Evolutionary conservation across 2,329 filamentous ascomycete genomes (phyloP).

Genomic region (Emmonsia crescens): DNA sequence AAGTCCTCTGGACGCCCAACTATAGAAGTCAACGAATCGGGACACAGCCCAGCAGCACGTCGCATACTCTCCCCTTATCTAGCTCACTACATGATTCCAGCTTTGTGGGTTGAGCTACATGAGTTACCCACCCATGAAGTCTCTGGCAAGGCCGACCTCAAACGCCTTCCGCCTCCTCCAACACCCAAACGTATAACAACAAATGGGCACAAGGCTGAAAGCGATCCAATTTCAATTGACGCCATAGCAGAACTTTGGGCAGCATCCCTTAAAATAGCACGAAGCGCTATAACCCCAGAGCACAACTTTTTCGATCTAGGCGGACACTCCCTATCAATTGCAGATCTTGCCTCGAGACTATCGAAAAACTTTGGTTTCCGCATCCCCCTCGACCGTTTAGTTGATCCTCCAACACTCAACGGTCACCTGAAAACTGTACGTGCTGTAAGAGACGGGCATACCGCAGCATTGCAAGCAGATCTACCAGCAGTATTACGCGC

Average conservation of each 20-base stretch:
- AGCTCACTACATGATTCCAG: conserved; percentile 75
- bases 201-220: conserved; percentile 38
- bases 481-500: conserved; percentile 57
- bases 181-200: conserved; percentile 37
- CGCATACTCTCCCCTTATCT: conserved; percentile 54
- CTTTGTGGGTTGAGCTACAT: conserved; percentile 63
- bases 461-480: conserved; percentile 64
- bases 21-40: conserved; percentile 57
- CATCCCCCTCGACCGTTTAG: conserved; percentile 59
- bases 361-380: conserved; percentile 62
- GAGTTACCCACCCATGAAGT: conserved; percentile 64
- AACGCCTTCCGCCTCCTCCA: conserved; percentile 56
- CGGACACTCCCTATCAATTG: conserved; percentile 67
- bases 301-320: conserved; percentile 75
- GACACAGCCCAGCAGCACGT: conserved; percentile 59
- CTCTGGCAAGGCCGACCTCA: conserved; percentile 67
- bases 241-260: conserved; percentile 65
- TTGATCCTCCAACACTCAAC: conserved; percentile 58
- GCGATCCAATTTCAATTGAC: conserved; percentile 55
- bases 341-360: conserved; percentile 60
- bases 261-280: conserved; percentile 54
- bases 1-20: conserved; percentile 43
- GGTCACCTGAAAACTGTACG: conserved; percentile 64
- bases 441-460: conserved; percentile 59
- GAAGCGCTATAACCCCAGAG: conserved; percentile 51